Evolutionary conservation across 2,329 filamentous ascomycete genomes (phyloP).

Genomic region (Akanthomyces uredinophilus): DNA sequence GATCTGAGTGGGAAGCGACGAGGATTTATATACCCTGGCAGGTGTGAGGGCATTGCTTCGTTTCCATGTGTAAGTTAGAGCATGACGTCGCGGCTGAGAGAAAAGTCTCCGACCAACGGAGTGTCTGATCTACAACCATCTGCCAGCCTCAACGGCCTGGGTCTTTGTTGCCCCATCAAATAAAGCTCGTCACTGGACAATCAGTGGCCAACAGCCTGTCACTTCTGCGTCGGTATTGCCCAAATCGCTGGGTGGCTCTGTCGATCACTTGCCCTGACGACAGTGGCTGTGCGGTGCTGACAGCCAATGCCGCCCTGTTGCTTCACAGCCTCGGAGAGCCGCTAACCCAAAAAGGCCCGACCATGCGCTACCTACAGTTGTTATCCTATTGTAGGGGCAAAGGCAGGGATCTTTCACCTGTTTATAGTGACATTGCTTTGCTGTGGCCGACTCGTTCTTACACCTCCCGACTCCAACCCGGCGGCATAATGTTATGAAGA

Average conservation of each 20-base stretch:
- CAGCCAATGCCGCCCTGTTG: not conserved
- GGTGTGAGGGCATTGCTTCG: not conserved
- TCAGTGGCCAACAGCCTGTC: not conserved
- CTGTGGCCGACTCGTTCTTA: no score
- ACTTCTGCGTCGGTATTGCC: not conserved
- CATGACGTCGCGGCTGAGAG: not conserved
- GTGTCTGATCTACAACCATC: not conserved
- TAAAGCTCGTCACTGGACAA: not conserved
- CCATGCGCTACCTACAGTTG: not conserved
- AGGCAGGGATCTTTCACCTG: no score
- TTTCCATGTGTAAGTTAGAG: not conserved
- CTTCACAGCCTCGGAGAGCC: not conserved
- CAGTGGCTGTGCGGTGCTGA: slow-evolving; percentile 4
- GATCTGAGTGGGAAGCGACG: not conserved
- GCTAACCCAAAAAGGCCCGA: not conserved
- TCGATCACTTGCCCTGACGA: slow-evolving; percentile 3
- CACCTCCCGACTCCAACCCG: no score
- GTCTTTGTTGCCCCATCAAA: not conserved
- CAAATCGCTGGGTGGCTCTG: not conserved
- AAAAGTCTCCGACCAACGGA: not conserved
- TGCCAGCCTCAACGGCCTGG: not conserved
- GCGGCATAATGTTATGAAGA: no score
- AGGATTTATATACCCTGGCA: not conserved
- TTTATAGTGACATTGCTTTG: no score
- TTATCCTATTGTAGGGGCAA: no score